Evolutionary conservation across 2,329 filamentous ascomycete species (phyloP).

Genomic region (Hypoxylon sp.): DNA sequence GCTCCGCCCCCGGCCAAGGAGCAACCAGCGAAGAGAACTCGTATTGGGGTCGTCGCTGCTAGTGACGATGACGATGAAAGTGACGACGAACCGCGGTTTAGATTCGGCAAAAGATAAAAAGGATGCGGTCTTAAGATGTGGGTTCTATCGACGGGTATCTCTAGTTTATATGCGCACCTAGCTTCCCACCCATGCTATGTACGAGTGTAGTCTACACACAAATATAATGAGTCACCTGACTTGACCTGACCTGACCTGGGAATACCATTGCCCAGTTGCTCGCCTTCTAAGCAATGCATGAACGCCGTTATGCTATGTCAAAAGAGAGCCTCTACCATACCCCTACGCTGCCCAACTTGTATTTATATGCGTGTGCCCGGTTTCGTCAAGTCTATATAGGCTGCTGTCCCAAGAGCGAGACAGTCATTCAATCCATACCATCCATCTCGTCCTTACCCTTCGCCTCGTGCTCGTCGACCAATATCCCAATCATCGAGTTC

Average conservation of each 20-base stretch:
- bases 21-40: slow-evolving; percentile 53
- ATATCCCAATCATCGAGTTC: slow-evolving; percentile 71
- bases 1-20: slow-evolving; percentile 52
- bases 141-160: slow-evolving; percentile 33
- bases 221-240: neutral
- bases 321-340: neutral
- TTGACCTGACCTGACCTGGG: neutral
- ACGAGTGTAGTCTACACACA: slow-evolving; percentile 4
- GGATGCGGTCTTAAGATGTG: neutral
- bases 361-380: neutral
- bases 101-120: slow-evolving; percentile 63
- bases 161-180: slow-evolving; percentile 17
- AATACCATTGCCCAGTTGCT: slow-evolving; percentile 4
- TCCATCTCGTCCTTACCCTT: slow-evolving; percentile 59
- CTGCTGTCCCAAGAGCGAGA: neutral
- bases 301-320: slow-evolving; percentile 26
- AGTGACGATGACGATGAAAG: slow-evolving; percentile 60
- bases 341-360: slow-evolving; percentile 26
- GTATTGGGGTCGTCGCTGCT: slow-evolving; percentile 41
- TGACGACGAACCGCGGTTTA: slow-evolving; percentile 68
- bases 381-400: neutral
- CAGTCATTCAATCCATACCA: slow-evolving; percentile 65
- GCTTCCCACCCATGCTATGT: slow-evolving; percentile 11
- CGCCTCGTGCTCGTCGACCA: slow-evolving; percentile 66
- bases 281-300: slow-evolving; percentile 20